A percentile compares a stretch with the other conserved stretches of the same genome.
phyloP scores from a whole-genome alignment of 75 land plant species.

The Pinus tabuliformis region DNA sequence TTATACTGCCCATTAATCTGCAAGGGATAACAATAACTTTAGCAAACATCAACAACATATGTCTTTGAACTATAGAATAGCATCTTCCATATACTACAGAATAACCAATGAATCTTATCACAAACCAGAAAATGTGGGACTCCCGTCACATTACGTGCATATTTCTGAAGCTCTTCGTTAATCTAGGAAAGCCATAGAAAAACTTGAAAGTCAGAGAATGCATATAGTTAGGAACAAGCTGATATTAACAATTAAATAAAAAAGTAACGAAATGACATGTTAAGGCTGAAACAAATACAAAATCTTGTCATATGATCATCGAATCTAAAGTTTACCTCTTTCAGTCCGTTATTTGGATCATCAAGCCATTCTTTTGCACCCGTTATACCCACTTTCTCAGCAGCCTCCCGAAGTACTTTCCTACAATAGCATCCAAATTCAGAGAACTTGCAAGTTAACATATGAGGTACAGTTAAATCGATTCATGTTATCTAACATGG shows the following conservation, averaged over 20 bases:
- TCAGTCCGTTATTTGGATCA: conserved; percentile 50
- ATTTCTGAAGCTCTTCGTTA: conserved; percentile 53
- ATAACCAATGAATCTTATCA: not conserved
- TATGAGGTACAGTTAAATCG: no score
- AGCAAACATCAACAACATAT: no score
- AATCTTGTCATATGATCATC: not conserved
- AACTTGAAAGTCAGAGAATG: not conserved
- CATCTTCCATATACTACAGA: not conserved
- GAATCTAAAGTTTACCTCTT: conserved; percentile 40
- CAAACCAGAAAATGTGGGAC: conserved; percentile 73
- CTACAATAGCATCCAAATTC: conserved; percentile 18
- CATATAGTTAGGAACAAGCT: not conserved
- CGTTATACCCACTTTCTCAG: conserved; percentile 55
- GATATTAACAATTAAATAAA: not conserved
- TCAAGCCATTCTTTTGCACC: conserved; percentile 65
- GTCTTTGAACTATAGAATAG: not conserved
- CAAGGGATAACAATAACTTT: not conserved
- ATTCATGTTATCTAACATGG: no score
- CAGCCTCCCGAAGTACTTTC: conserved; percentile 62
- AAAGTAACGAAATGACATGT: not conserved
- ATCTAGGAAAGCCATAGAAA: conserved; percentile 27
- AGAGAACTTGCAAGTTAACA: not conserved
- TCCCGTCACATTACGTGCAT: conserved; percentile 52
- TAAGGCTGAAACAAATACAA: not conserved
- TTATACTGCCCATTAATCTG: conserved; percentile 67